A percentile compares a stretch with the other conserved stretches of the same genome.
phyloP scores from a whole-genome alignment of 179 eudicot genomes.

The Dionaea muscipula region DNA sequence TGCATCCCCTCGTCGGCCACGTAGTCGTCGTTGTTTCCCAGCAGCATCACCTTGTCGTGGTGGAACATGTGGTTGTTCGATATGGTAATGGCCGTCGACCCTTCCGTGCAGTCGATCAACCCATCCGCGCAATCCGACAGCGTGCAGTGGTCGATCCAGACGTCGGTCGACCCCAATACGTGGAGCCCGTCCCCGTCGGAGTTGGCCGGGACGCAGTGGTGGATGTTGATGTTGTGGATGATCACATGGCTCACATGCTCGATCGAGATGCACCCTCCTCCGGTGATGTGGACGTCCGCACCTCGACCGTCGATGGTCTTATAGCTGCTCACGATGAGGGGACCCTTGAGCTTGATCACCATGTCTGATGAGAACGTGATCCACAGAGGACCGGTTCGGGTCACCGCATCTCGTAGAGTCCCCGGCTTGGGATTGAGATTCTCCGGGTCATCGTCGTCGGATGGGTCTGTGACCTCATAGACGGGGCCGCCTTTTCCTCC shows the following conservation, averaged over 20 bases:
- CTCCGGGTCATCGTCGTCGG: constrained; percentile 62
- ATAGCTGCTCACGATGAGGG: constrained; percentile 41
- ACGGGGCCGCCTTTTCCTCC: constrained; percentile 82
- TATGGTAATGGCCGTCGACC: constrained; percentile 34
- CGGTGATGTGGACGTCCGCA: constrained; percentile 47
- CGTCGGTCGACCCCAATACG: constrained; percentile 21
- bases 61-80: constrained; percentile 28
- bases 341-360: constrained; percentile 51
- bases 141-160: constrained; percentile 38
- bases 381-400: constrained; percentile 71
- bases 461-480: constrained; percentile 63
- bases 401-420: constrained; percentile 70
- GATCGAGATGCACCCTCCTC: constrained; percentile 67
- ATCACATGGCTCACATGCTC: constrained; percentile 63
- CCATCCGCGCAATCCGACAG: constrained; percentile 38
- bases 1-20: constrained; percentile 32
- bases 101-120: constrained; percentile 29
- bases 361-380: constrained; percentile 49
- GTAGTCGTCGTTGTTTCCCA: constrained; percentile 35
- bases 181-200: constrained; percentile 44
- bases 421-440: constrained; percentile 42
- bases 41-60: constrained; percentile 38
- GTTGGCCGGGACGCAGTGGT: constrained; percentile 48
- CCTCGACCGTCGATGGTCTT: constrained; percentile 89
- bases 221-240: constrained; percentile 52